These are phyloP conservation scores for Saururus chinensis DNA, from an alignment of 164 flowering plant species.

Conservation along the genomic window DNA sequence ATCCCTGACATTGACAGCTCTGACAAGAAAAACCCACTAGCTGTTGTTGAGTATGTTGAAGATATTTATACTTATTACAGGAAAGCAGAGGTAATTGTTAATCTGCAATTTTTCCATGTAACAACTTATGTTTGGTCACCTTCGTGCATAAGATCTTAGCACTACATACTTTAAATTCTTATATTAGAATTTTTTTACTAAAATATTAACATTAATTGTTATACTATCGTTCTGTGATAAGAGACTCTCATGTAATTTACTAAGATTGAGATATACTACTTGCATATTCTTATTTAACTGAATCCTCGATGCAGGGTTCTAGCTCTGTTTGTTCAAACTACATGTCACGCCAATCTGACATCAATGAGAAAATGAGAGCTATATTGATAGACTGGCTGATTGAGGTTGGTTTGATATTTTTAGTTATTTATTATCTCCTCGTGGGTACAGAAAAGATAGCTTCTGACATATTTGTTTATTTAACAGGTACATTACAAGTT, in stretches of 20 bases:
- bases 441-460: neutral
- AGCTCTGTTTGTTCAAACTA: constrained; percentile 54
- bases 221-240: too few relatives aligned
- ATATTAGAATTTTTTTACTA: neutral
- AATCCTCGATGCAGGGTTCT: constrained; percentile 28
- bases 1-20: constrained; percentile 53
- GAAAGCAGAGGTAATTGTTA: constrained; percentile 46
- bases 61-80: constrained; percentile 54
- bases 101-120: neutral
- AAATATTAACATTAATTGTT: too few relatives aligned
- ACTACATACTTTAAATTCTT: neutral
- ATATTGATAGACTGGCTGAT: constrained; percentile 90
- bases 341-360: constrained; percentile 61
- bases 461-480: neutral
- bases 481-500: constrained; percentile 83
- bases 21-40: constrained; percentile 55
- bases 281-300: too few relatives aligned
- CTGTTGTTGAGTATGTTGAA: constrained; percentile 78
- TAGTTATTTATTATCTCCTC: neutral
- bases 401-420: constrained; percentile 39
- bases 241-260: neutral
- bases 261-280: neutral
- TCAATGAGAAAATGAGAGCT: constrained; percentile 83
- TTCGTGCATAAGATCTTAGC: too few relatives aligned
- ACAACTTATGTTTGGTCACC: neutral